These are phyloP conservation scores for Arctium minus DNA, from an alignment of 129 eudicot species.

Conservation along the genomic window DNA sequence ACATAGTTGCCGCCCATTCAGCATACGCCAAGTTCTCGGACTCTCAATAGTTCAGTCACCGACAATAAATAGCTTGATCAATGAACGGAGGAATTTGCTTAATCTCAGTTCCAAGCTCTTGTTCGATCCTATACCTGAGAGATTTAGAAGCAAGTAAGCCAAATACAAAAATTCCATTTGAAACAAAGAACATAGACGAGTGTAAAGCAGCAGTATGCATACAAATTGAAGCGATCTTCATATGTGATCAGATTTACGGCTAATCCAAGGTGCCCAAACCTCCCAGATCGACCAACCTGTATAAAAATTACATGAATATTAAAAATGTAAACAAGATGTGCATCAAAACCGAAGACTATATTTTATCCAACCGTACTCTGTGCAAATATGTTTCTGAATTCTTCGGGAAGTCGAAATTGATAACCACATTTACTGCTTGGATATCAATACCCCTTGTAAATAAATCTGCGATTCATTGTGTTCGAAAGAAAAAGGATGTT, in stretches of 20 bases:
- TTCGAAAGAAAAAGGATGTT: neutral
- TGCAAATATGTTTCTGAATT: conserved; percentile 86
- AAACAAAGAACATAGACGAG: neutral
- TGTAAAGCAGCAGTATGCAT: conserved; percentile 19
- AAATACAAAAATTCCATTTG: neutral
- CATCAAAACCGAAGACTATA: neutral
- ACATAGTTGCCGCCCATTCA: conserved; percentile 1
- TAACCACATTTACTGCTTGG: conserved; percentile 91
- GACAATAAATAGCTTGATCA: conserved; percentile 79
- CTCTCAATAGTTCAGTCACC: conserved; percentile 23
- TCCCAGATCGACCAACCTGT: conserved; percentile 94
- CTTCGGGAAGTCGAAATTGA: conserved; percentile 87
- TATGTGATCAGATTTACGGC: conserved; percentile 88
- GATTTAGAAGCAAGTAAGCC: neutral
- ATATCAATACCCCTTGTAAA: conserved; percentile 93
- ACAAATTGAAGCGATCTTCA: conserved; percentile 91
- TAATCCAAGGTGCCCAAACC: conserved; percentile 89
- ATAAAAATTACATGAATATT: neutral
- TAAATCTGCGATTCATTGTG: conserved; percentile 53
- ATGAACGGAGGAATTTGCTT: conserved; percentile 89
- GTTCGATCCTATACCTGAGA: conserved; percentile 79
- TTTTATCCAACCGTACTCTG: conserved; percentile 47
- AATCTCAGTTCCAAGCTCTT: conserved; percentile 90
- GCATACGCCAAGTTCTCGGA: neutral
- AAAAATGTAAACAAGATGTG: neutral